A percentile compares a stretch with the other conserved stretches of the same genome.
Evolutionary conservation across 192 early-diverging fungal genomes (phyloP).

Genomic region (Backusella macrospora): DNA sequence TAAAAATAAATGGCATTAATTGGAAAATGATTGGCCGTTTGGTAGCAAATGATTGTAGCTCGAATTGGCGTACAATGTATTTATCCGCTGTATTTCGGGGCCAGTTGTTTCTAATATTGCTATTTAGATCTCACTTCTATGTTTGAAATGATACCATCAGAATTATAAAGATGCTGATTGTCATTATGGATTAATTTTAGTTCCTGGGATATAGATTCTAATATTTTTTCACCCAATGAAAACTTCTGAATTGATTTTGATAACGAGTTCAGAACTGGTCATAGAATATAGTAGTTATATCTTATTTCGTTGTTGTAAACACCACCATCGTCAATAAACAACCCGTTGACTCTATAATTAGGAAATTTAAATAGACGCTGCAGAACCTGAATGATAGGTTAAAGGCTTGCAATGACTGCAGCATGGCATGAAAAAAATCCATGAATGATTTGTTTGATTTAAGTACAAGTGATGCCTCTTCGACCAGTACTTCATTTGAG

Average conservation of each 20-base stretch:
- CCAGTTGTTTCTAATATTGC: constrained; percentile 21
- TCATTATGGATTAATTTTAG: constrained; percentile 21
- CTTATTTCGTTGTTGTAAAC: constrained; percentile 15
- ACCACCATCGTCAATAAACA: constrained; percentile 17
- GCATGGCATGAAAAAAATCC: constrained; percentile 16
- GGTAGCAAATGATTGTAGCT: too few relatives aligned
- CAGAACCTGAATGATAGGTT: background rate
- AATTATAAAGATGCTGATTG: constrained; percentile 16
- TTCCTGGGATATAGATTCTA: constrained; percentile 18
- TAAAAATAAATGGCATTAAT: too few relatives aligned
- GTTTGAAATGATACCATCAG: constrained; percentile 23
- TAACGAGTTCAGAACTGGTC: constrained; percentile 15
- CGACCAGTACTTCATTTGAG: constrained; percentile 9
- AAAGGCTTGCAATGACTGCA: constrained; percentile 18
- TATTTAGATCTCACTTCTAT: constrained; percentile 17
- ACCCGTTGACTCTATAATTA: constrained; percentile 4
- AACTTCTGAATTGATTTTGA: constrained; percentile 18
- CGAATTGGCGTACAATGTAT: too few relatives aligned
- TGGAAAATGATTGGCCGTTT: too few relatives aligned
- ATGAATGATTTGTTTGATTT: constrained; percentile 11
- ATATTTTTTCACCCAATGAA: constrained; percentile 18
- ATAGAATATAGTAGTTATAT: constrained; percentile 11
- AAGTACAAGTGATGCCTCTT: background rate
- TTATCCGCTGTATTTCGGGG: too few relatives aligned
- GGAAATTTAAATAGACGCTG: constrained; percentile 12